Evolutionary conservation across 495 filamentous ascomycete genomes (phyloP).

Genomic region (Penicillium nucicola): DNA sequence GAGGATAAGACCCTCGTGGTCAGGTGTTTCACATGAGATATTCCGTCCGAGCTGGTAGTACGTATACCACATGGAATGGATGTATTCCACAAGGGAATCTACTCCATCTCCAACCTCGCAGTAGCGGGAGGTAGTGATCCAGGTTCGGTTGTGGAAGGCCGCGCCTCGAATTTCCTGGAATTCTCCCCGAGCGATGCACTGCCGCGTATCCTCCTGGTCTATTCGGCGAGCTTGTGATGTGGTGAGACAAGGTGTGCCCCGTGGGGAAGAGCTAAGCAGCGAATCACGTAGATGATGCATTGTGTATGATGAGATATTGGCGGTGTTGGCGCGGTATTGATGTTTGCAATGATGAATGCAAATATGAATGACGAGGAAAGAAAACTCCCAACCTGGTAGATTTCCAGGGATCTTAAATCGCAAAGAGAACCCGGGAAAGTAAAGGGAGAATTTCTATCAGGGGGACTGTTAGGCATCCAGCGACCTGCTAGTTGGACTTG

Average conservation of each 20-base stretch:
- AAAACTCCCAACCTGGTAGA: no score
- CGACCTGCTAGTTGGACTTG: no score
- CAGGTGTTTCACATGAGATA: slow-evolving; percentile 9
- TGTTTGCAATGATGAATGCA: no score
- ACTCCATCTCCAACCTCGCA: slow-evolving; percentile 17
- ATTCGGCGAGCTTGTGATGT: background rate
- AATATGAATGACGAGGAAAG: no score
- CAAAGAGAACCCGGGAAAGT: no score
- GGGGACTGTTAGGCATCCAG: no score
- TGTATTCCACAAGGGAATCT: slow-evolving; percentile 10
- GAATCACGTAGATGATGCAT: slow-evolving; percentile 18
- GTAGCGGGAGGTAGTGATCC: slow-evolving; percentile 14
- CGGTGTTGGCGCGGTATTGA: no score
- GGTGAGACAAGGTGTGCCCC: background rate
- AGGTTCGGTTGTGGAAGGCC: slow-evolving; percentile 14
- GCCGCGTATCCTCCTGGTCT: slow-evolving; percentile 7
- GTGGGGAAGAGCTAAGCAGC: slow-evolving; percentile 7
- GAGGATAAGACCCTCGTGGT: slow-evolving; percentile 19
- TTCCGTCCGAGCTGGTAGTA: slow-evolving; percentile 16
- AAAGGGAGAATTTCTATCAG: no score
- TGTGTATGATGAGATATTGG: background rate
- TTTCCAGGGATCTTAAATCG: no score
- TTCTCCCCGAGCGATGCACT: slow-evolving; percentile 13
- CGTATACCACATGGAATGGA: slow-evolving; percentile 21
- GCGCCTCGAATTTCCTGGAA: slow-evolving; percentile 9